Evolutionary conservation across 2,329 filamentous ascomycete species (phyloP).

Genomic region (Beauveria caledonica): DNA sequence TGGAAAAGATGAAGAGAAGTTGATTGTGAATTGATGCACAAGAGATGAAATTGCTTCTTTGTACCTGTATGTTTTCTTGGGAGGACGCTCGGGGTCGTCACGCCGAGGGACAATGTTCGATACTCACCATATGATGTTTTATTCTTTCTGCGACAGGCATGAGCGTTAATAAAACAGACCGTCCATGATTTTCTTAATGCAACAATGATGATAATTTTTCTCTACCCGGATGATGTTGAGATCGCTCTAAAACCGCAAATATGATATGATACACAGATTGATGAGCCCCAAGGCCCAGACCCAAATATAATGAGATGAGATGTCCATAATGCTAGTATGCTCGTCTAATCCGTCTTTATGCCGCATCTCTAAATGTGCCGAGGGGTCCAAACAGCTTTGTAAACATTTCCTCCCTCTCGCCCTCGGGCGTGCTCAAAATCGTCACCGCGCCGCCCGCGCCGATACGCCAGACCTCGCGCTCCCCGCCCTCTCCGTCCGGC

Average conservation of each 20-base stretch:
- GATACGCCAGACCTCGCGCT: slow-evolving; percentile 63
- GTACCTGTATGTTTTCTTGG: slow-evolving; percentile 1
- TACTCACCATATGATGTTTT: neutral
- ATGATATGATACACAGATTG: neutral
- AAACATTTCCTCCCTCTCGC: slow-evolving; percentile 87
- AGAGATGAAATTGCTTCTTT: neutral
- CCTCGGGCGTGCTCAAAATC: slow-evolving; percentile 67
- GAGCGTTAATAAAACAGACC: slow-evolving; percentile 6
- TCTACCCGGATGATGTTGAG: neutral
- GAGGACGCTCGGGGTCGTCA: neutral
- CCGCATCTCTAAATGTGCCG: slow-evolving; percentile 37
- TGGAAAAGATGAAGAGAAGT: no score
- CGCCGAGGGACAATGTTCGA: neutral
- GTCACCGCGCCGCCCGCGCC: slow-evolving; percentile 90
- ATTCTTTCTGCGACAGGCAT: neutral
- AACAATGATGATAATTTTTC: neutral
- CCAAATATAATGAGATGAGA: neutral
- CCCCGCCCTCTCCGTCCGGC: slow-evolving; percentile 20
- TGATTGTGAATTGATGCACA: neutral
- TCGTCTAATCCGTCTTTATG: slow-evolving; percentile 14
- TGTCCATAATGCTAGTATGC: neutral
- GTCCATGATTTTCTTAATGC: slow-evolving; percentile 1
- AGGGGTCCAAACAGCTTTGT: slow-evolving; percentile 58
- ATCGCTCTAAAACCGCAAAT: neutral
- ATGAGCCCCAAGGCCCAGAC: neutral